Base-by-base conservation (phyloP, 495 filamentous ascomycete genomes). In the Talaromyces borbonicus region DNA sequence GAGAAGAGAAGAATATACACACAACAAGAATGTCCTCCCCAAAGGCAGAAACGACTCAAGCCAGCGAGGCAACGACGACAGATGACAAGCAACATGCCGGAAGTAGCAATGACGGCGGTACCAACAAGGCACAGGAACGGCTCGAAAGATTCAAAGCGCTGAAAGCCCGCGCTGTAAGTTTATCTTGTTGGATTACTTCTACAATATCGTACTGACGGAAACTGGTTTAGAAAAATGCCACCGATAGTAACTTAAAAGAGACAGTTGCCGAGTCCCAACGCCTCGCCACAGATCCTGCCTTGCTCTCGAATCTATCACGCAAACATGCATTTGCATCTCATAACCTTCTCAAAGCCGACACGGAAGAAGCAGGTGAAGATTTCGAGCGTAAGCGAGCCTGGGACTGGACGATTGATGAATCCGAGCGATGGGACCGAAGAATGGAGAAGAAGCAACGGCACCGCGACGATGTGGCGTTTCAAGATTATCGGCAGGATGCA, bases 311-410 rank as follows among this genome's bases (percentile, higher is more conserved):
- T 0, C 61, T 96, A 20, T 77, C 78, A 43, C 84, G 87, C 45
- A 88, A 87, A 55, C 81, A 84, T 53, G 89, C 85, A 23, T 79
- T 89, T 46, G 90, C 90, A 11, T 84, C 84, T 19, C 87, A 94
- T 62, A 97, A 97, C 50, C 81, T 98, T 4, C 75, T 95, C 25
- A 94, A 94, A 67, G 87, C 90, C 11, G 89, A 95, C 51, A 80
- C 83, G 1, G 85, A 85, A 59, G 87, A 85, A 9, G 71, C 72
- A 0, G 90, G 90, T 8, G 87, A 85, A 50, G 90, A 96, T 61
- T 98, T 96, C 56, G 93, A 98, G 66, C 84, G 92, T 47, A 96
- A 97, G 67, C 81, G 93, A 23, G 90, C 90, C 1, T 97, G 92
- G 92, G 93, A 97, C 63, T 97, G 90, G 89, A 97, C 92, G 0